These are phyloP conservation scores for Nemania bipapillata DNA, from an alignment of 2,329 filamentous ascomycete species.

Conservation along the genomic window DNA sequence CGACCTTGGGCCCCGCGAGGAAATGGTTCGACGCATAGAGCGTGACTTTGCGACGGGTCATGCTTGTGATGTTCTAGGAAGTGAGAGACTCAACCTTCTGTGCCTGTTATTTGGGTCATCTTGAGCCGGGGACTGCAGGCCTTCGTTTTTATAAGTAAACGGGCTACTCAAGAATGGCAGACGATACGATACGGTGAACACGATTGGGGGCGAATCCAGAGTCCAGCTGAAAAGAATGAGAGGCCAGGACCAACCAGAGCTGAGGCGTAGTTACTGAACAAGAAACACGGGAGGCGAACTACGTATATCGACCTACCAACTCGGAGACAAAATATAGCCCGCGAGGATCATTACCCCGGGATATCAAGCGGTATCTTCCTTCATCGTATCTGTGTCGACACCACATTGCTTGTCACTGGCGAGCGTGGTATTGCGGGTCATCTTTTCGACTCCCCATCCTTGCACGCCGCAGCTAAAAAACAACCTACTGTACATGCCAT, in stretches of 20 bases:
- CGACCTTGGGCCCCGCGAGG: constrained; percentile 29
- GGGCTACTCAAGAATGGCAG: not conserved
- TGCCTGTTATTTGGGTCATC: constrained; percentile 41
- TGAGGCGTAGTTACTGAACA: constrained; percentile 18
- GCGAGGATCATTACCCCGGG: constrained; percentile 32
- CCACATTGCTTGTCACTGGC: constrained; percentile 25
- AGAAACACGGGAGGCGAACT: constrained; percentile 6
- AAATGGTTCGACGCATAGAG: constrained; percentile 35
- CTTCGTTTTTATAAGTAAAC: constrained; percentile 41
- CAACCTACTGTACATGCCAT: no score
- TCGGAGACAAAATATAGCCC: constrained; percentile 26
- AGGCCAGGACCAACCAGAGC: constrained; percentile 43
- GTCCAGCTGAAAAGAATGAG: constrained; percentile 44
- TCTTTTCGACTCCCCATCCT: constrained; percentile 25
- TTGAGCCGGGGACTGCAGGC: constrained; percentile 25
- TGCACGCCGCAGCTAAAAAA: constrained; percentile 9
- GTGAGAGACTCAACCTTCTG: constrained; percentile 44
- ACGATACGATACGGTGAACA: constrained; percentile 26
- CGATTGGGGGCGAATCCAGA: constrained; percentile 27
- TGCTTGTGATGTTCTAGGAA: constrained; percentile 39
- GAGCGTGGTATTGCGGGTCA: constrained; percentile 33
- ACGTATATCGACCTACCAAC: constrained; percentile 42
- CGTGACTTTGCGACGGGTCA: constrained; percentile 46
- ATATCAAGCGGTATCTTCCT: constrained; percentile 21
- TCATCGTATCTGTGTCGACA: constrained; percentile 26